Evolutionary conservation across 345 rosid species (phyloP).

Genomic region (Bretschneidera sinensis): DNA sequence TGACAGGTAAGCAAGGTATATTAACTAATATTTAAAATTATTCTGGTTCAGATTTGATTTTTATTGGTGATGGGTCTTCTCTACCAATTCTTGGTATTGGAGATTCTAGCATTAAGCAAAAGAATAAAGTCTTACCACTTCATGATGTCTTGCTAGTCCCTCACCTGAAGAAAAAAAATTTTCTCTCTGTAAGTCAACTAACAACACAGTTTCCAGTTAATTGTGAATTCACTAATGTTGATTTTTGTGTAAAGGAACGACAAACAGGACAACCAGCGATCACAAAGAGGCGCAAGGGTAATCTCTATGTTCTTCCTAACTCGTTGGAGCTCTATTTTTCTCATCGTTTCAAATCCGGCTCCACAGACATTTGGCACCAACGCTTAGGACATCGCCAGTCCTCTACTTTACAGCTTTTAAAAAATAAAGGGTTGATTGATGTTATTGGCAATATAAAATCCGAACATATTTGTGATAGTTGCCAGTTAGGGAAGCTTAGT

Average conservation of each 20-base stretch:
- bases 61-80: neutral
- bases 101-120: too few species aligned
- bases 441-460: neutral
- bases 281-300: constrained; percentile 1
- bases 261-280: neutral
- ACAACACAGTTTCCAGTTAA: constrained; percentile 12
- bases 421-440: constrained; percentile 2
- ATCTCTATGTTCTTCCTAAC: neutral
- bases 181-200: constrained; percentile 11
- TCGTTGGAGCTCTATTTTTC: too few species aligned
- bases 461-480: too few species aligned
- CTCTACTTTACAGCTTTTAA: neutral
- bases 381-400: constrained; percentile 4
- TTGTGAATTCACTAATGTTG: constrained; percentile 6
- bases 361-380: neutral
- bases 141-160: constrained; percentile 1
- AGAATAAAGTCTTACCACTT: neutral
- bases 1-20: constrained; percentile 4
- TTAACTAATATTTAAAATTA: neutral
- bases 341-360: constrained; percentile 6
- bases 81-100: too few species aligned
- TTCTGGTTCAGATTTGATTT: neutral
- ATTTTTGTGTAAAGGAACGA: constrained; percentile 10
- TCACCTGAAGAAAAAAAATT: constrained; percentile 3
- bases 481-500: too few species aligned